A percentile compares a stretch with the other conserved stretches of the same genome.
Evolutionary conservation across 1,284 basidiomycete genomes (phyloP).

Genomic region (Exsudoporus floridanus): DNA sequence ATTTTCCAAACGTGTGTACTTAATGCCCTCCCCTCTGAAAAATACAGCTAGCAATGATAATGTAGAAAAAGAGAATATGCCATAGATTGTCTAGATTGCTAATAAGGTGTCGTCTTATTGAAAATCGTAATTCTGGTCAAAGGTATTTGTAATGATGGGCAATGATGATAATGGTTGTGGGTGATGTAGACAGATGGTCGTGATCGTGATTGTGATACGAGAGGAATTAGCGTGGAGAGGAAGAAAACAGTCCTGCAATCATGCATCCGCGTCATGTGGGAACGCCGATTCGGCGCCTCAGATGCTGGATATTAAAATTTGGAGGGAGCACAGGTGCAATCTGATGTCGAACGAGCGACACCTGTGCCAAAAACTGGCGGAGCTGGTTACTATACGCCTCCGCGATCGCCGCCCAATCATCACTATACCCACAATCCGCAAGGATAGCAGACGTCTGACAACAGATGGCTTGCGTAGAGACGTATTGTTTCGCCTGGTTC

Average conservation of each 20-base stretch:
- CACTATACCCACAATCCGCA: constrained; percentile 25
- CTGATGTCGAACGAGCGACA: constrained; percentile 34
- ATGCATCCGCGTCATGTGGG: constrained; percentile 16
- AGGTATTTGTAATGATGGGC: neutral
- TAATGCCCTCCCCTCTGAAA: neutral
- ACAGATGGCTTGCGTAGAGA: constrained; percentile 22
- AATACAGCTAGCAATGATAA: neutral
- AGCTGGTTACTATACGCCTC: constrained; percentile 34
- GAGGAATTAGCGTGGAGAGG: neutral
- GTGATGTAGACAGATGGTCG: neutral
- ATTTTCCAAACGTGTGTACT: constrained; percentile 7
- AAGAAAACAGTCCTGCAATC: neutral
- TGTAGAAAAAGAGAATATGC: neutral
- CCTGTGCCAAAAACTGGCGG: constrained; percentile 33
- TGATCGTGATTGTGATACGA: neutral
- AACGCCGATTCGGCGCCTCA: constrained; percentile 30
- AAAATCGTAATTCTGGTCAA: neutral
- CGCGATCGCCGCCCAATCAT: constrained; percentile 33
- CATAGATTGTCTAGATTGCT: constrained; percentile 13
- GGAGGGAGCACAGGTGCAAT: constrained; percentile 34
- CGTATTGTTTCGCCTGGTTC: constrained; percentile 28
- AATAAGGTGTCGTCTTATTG: constrained; percentile 6
- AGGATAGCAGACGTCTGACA: constrained; percentile 27
- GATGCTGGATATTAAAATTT: constrained; percentile 35
- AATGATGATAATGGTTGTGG: neutral